Evolutionary conservation across 495 filamentous ascomycete species (phyloP), one percentile per base, ranked within the genome.

Genomic region (Aspergillus cavernicola): DNA sequence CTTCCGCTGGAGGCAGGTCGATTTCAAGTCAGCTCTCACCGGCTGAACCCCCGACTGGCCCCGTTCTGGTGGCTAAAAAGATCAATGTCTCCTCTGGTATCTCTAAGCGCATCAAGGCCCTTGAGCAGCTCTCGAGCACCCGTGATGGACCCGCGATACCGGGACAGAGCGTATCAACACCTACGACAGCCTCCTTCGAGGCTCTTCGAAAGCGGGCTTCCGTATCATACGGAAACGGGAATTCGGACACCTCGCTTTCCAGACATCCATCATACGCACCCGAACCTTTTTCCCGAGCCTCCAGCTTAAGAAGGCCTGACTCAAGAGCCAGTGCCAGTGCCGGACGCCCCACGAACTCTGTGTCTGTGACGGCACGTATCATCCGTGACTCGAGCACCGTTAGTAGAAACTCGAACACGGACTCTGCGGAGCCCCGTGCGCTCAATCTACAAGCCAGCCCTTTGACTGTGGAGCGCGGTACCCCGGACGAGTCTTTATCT

Each of bases 61-160:
- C 72, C 4, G 69, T 74, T 8, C 60, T 75, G 20, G 61, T 82
- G 47, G 80, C 84, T 1, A 91, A 88, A 72, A 90, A 86, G 65
- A 78, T 83, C 66, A 92, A 90, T 62, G 80, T 95, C 16, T 92
- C 90, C 2, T 88, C 86, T 22, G 89, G 89, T 33, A 95, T 96
- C 59, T 92, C 89, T 7, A 87, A 88, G 65, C 85, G 91, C 46
- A 95, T 96, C 62, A 89, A 93, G 62, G 89, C 90, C 12, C 75
- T 96, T 38, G 87, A 92, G 62, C 85, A 85, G 55, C 73, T 90
- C n/a, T 85, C 84, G 1, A 76, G 69, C 36, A 71, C 19, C 43
- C 77, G 76, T 13, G 76, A 80, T 26, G 71, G 60, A 16, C 62
- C 68, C 12, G 29, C 53, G 23, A 60, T 39, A 29, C 45, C 66